Evolutionary conservation across 257 asterid genomes (phyloP).

Genomic region (Nicotiana paniculata): DNA sequence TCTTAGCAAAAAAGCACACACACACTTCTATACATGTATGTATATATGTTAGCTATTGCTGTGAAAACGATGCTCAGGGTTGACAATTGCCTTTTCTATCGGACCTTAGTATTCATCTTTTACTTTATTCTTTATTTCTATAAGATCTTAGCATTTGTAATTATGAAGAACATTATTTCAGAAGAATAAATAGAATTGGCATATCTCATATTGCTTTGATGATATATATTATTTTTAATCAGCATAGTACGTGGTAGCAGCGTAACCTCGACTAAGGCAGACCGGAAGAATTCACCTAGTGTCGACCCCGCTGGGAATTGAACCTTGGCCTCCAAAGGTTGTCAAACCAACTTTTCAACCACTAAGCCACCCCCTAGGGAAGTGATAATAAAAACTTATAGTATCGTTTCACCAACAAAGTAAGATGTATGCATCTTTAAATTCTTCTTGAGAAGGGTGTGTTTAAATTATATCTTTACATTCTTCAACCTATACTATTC

Average conservation of each 20-base stretch:
- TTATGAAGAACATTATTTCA: neutral
- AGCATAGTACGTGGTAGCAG: neutral
- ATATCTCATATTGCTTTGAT: neutral
- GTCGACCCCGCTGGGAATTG: neutral
- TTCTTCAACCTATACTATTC: neutral
- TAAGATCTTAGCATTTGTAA: neutral
- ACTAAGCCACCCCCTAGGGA: neutral
- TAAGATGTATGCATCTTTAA: no score
- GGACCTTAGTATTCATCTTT: neutral
- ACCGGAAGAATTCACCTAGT: neutral
- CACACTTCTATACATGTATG: neutral
- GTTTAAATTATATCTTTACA: neutral
- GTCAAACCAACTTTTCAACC: neutral
- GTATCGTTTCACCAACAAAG: neutral
- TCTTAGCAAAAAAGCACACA: neutral
- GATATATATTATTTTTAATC: neutral
- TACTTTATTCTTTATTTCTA: no score
- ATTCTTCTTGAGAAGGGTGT: neutral
- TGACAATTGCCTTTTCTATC: neutral
- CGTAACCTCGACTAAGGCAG: neutral
- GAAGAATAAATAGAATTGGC: neutral
- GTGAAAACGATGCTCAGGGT: neutral
- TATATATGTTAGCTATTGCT: neutral
- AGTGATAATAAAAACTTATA: no score
- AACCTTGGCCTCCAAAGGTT: neutral